Conservation (phyloP, 768 basidiomycete genomes). For the Mycena maculata region DNA sequence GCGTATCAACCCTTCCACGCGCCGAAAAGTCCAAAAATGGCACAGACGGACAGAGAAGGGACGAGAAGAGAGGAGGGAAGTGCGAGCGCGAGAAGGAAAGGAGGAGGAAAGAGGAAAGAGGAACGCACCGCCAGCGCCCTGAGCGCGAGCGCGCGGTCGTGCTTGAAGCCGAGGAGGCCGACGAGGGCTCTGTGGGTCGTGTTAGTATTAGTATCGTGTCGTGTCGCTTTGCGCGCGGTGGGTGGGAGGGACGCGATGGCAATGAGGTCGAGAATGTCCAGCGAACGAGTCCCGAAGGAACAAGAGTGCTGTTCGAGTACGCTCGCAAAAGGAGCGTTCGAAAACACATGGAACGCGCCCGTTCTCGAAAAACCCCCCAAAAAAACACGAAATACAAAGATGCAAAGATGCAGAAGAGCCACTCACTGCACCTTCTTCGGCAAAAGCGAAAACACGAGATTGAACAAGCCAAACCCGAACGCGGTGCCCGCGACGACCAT, state of each 20-base stretch:
- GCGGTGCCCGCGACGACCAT: slow-evolving; percentile 80
- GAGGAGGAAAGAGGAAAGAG: neutral
- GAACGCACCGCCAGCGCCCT: slow-evolving; percentile 67
- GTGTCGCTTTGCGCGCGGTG: no score
- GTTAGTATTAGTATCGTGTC: neutral
- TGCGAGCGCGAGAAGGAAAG: neutral
- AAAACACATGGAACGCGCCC: no score
- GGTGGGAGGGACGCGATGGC: neutral
- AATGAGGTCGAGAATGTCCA: no score
- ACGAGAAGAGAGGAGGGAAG: no score
- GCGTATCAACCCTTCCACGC: no score
- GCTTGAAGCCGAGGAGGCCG: slow-evolving; percentile 81
- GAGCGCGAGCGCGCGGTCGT: slow-evolving; percentile 76
- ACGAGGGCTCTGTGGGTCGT: slow-evolving; percentile 67
- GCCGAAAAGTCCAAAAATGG: no score
- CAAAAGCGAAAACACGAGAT: slow-evolving; percentile 81
- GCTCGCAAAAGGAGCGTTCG: no score
- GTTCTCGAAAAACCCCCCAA: no score
- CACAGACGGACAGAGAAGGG: no score
- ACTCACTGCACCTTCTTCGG: slow-evolving; percentile 77
- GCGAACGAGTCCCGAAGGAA: no score
- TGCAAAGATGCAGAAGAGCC: neutral
- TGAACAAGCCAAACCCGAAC: slow-evolving; percentile 82
- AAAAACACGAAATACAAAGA: neutral
- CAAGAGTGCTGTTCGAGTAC: no score